Evolutionary conservation across 148 eudicot species (phyloP).

Genomic region (Vaccinium vitisidaea): DNA sequence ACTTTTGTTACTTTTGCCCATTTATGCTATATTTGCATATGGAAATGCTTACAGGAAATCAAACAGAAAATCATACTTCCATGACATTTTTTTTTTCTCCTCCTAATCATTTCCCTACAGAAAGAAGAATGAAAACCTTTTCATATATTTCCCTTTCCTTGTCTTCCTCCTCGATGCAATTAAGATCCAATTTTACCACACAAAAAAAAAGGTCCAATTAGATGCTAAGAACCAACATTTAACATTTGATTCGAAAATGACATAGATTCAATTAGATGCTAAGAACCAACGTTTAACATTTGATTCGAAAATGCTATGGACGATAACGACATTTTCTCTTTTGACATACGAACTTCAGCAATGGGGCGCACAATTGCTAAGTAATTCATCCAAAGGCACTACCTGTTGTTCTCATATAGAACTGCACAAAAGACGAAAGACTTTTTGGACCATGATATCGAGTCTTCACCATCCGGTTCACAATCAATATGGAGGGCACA

Average conservation of each 20-base stretch:
- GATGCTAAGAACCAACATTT: background rate
- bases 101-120: background rate
- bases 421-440: constrained; percentile 33
- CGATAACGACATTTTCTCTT: background rate
- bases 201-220: background rate
- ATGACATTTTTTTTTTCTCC: background rate
- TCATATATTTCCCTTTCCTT: background rate
- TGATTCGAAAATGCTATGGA: background rate
- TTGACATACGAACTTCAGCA: background rate
- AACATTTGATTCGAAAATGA: background rate
- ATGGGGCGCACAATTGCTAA: background rate
- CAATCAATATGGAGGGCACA: constrained; percentile 42
- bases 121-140: background rate
- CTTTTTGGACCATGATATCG: constrained; percentile 46
- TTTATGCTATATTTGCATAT: background rate
- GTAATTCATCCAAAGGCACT: constrained; percentile 13
- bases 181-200: background rate
- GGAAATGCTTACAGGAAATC: background rate
- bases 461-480: constrained; percentile 27
- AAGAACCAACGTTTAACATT: background rate
- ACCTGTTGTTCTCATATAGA: constrained; percentile 50
- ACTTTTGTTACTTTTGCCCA: background rate
- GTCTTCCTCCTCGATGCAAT: background rate
- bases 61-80: background rate
- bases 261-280: background rate